Conservation (phyloP, 306 rosid genomes). For the Mucuna pruriens region DNA sequence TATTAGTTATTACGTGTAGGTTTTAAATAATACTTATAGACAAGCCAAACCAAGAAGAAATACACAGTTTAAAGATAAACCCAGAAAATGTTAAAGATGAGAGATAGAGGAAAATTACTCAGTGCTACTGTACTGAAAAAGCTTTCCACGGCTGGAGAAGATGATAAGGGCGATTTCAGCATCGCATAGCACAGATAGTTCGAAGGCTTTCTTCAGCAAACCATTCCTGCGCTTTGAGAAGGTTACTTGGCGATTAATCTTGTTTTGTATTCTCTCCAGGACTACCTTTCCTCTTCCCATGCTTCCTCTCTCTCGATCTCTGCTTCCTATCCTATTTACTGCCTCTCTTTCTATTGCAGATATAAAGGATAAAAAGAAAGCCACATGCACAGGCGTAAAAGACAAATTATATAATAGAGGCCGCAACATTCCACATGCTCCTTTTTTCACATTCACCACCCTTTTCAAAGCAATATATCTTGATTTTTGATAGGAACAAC, state of each 20-base stretch:
- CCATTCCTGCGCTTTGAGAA: constrained; percentile 83
- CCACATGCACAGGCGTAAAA: neutral
- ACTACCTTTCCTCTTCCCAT: constrained; percentile 87
- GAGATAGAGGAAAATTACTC: constrained; percentile 43
- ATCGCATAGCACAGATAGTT: constrained; percentile 79
- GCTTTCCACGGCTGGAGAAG: constrained; percentile 77
- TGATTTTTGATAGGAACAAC: no score
- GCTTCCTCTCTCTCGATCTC: neutral
- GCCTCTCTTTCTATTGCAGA: neutral
- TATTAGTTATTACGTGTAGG: no score
- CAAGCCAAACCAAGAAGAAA: neutral
- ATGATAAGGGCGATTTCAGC: constrained; percentile 79
- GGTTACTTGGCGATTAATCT: constrained; percentile 81
- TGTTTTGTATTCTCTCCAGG: constrained; percentile 86
- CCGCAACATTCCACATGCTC: neutral
- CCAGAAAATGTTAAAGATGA: no score
- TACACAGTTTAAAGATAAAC: no score
- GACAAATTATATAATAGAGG: neutral
- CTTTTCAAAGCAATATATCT: no score
- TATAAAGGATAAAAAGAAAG: neutral
- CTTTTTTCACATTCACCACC: neutral
- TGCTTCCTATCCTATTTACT: neutral
- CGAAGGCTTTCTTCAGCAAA: constrained; percentile 78
- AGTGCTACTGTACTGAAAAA: constrained; percentile 68
- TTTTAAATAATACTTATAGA: neutral